Evolutionary conservation across 768 basidiomycete genomes (phyloP).

Genomic region (Leccinum aurantiacum): DNA sequence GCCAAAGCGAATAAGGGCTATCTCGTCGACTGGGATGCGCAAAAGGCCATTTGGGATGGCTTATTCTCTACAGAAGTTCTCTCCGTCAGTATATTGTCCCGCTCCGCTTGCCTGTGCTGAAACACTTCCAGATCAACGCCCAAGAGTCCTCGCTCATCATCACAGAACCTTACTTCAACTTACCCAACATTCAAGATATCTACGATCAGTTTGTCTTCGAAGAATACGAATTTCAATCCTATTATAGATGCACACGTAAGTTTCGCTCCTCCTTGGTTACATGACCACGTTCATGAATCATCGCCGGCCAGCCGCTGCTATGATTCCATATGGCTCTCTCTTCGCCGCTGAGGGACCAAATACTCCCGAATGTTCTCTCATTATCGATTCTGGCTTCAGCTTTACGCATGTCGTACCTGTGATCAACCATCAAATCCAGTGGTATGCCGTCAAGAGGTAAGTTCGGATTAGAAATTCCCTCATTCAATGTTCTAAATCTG

Average conservation of each 20-base stretch:
- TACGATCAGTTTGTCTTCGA: conserved; percentile 97
- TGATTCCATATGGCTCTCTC: conserved; percentile 74
- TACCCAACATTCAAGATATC: conserved; percentile 86
- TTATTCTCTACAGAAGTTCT: conserved; percentile 74
- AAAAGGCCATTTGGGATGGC: conserved; percentile 94
- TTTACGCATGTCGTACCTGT: conserved; percentile 92
- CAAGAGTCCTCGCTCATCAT: conserved; percentile 73
- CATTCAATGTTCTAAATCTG: conserved; percentile 18
- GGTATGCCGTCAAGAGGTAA: conserved; percentile 82
- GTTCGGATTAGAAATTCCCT: conserved; percentile 14
- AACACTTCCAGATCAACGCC: conserved; percentile 61
- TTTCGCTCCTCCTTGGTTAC: conserved; percentile 24
- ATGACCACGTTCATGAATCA: conserved; percentile 20
- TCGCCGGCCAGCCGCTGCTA: conserved; percentile 63
- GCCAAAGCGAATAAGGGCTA: conserved; percentile 63
- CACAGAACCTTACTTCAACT: conserved; percentile 93
- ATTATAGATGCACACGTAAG: conserved; percentile 80
- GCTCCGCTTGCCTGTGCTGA: conserved; percentile 5
- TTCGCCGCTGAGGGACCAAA: conserved; percentile 51
- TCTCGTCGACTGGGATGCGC: conserved; percentile 91
- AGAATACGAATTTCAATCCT: conserved; percentile 90
- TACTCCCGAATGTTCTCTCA: conserved; percentile 73
- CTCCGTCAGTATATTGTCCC: conserved; percentile 44
- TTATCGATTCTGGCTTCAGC: conserved; percentile 92
- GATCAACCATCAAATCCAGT: conserved; percentile 69